Evolutionary conservation across 305 asterid species (phyloP).

Genomic region (Rubia balearica): DNA sequence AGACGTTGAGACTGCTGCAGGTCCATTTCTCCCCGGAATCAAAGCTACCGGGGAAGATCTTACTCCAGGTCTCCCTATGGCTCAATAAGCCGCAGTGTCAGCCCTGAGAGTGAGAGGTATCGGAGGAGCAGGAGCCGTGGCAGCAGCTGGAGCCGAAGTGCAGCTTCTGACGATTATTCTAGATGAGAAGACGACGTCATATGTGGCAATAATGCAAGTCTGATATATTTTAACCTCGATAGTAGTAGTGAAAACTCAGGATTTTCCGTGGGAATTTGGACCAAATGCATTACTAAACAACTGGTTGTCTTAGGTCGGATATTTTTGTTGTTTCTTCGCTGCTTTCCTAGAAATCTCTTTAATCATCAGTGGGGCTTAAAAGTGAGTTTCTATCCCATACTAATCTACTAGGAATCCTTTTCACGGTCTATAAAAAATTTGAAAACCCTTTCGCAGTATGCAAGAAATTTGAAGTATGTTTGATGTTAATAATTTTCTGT

Average conservation of each 20-base stretch:
- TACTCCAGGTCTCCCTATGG: conserved; percentile 41
- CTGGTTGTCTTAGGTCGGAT: background rate
- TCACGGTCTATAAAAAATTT: too few relatives aligned
- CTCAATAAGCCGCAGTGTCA: conserved; percentile 41
- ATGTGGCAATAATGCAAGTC: background rate
- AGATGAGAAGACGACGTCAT: background rate
- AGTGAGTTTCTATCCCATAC: too few relatives aligned
- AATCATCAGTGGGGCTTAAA: too few relatives aligned
- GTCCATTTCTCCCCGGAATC: conserved; percentile 35
- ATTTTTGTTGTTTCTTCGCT: background rate
- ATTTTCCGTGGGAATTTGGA: background rate
- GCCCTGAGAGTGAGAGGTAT: conserved; percentile 20
- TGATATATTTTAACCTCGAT: background rate
- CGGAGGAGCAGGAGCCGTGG: conserved; percentile 18
- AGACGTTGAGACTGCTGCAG: conserved; percentile 17
- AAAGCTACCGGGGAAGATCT: conserved; percentile 39
- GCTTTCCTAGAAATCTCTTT: too few relatives aligned
- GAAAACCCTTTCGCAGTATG: too few relatives aligned
- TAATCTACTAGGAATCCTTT: too few relatives aligned
- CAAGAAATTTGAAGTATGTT: too few relatives aligned
- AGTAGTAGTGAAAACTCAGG: background rate
- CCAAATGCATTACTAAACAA: background rate
- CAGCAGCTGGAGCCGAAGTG: conserved; percentile 16
- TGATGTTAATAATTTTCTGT: too few relatives aligned
- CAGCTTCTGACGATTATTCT: conserved; percentile 25